Conservation (phyloP, 192 early-diverging fungal species). For the Rhizoclosmatium globosum region DNA sequence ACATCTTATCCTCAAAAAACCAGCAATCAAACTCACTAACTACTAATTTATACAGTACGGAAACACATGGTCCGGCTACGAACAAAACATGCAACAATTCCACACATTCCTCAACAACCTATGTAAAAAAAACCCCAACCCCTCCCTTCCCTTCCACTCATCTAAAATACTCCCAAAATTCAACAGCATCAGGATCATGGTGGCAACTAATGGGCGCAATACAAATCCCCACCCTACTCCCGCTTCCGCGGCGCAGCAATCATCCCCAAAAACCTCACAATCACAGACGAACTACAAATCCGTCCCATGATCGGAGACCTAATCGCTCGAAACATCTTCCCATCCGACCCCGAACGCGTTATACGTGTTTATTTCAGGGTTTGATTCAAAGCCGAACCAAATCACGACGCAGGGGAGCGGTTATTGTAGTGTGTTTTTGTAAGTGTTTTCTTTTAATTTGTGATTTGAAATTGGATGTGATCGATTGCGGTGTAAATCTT, state of each 20-base stretch:
- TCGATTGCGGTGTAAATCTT: background rate
- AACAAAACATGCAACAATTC: constrained; percentile 19
- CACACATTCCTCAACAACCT: constrained; percentile 28
- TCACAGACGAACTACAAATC: constrained; percentile 35
- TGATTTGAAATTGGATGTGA: background rate
- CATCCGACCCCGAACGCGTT: constrained; percentile 20
- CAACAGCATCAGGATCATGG: constrained; percentile 32
- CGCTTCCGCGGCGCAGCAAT: constrained; percentile 31
- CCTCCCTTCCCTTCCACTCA: background rate
- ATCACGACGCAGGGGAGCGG: constrained; percentile 23
- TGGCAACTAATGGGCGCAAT: constrained; percentile 29
- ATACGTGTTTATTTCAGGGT: constrained; percentile 34
- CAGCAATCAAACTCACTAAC: too few species aligned
- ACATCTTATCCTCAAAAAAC: too few species aligned
- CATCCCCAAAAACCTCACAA: constrained; percentile 5
- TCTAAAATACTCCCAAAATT: background rate
- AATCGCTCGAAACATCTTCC: constrained; percentile 28
- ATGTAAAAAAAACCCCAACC: constrained; percentile 1
- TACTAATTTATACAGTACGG: constrained; percentile 26
- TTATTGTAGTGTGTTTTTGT: constrained; percentile 40
- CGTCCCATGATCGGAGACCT: constrained; percentile 19
- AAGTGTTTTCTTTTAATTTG: background rate
- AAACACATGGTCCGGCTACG: constrained; percentile 30
- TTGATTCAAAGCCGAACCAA: constrained; percentile 10
- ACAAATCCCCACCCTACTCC: constrained; percentile 22